Evolutionary conservation across 257 asterid genomes (phyloP).

Genomic region (Solanum tacnaense): DNA sequence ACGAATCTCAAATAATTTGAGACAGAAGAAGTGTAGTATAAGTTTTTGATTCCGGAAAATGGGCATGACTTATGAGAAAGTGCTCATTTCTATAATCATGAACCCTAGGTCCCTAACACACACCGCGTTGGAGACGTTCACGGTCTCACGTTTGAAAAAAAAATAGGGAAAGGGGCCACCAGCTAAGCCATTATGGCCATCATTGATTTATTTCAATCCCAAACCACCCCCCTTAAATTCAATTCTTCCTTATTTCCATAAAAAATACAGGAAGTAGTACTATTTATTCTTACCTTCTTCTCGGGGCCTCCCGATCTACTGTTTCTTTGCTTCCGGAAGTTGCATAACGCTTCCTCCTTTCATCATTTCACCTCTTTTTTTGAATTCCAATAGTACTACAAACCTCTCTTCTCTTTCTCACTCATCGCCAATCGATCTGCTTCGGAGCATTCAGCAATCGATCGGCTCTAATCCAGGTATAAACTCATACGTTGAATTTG

Average conservation of each 20-base stretch:
- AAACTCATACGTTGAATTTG: neutral
- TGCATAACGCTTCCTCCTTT: neutral
- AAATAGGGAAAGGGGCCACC: neutral
- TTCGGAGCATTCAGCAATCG: neutral
- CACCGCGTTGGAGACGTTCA: neutral
- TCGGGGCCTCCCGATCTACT: neutral
- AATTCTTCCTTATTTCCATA: neutral
- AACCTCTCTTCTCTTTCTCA: neutral
- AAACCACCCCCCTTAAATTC: neutral
- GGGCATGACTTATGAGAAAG: neutral
- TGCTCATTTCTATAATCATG: neutral
- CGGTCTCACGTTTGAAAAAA: neutral
- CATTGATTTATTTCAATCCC: neutral
- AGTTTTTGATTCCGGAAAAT: too few relatives aligned
- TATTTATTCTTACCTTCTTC: neutral
- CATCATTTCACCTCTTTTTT: neutral
- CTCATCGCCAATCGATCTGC: neutral
- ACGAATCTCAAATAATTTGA: too few relatives aligned
- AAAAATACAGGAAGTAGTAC: too few relatives aligned
- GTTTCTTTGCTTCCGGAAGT: neutral
- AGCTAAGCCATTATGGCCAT: neutral
- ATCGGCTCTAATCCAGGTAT: neutral
- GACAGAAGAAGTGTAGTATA: too few relatives aligned
- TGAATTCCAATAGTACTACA: neutral
- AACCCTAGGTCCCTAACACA: neutral